phyloP scores from a whole-genome alignment of 768 basidiomycete species.

The Leccinum ochraceum region DNA sequence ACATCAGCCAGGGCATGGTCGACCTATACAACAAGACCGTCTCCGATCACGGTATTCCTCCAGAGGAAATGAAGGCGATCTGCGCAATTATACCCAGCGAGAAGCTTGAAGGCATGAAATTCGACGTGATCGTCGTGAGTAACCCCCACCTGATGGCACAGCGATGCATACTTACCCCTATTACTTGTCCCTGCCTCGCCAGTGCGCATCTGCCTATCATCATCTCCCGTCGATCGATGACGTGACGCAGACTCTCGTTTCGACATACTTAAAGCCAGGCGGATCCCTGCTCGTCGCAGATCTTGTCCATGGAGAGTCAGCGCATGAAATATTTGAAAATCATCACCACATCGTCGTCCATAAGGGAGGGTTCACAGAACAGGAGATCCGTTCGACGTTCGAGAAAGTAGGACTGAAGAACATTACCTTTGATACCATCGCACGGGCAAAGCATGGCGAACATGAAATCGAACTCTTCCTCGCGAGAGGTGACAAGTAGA shows the following conservation, averaged over 20 bases:
- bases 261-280: constrained; percentile 56
- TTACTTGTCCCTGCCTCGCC: background rate
- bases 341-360: constrained; percentile 55
- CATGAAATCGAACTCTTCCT: constrained; percentile 51
- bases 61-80: constrained; percentile 68
- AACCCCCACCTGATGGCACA: background rate
- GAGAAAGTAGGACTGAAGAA: constrained; percentile 52
- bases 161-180: background rate
- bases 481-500: constrained; percentile 49
- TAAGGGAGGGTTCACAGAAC: constrained; percentile 51
- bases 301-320: constrained; percentile 36
- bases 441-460: constrained; percentile 34
- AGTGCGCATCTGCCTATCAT: constrained; percentile 70
- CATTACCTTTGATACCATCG: constrained; percentile 40
- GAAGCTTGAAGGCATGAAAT: constrained; percentile 54
- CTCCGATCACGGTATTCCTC: constrained; percentile 57
- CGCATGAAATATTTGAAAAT: constrained; percentile 30
- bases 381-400: constrained; percentile 50
- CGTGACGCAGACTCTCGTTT: constrained; percentile 53
- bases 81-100: constrained; percentile 43
- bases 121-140: constrained; percentile 73
- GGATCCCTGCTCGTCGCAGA: constrained; percentile 64
- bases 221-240: constrained; percentile 53
- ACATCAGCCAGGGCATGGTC: constrained; percentile 73
- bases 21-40: constrained; percentile 63